Evolutionary conservation across 768 basidiomycete genomes (phyloP), one percentile per base, ranked within the genome.

Genomic region (Podaxis sp.): DNA sequence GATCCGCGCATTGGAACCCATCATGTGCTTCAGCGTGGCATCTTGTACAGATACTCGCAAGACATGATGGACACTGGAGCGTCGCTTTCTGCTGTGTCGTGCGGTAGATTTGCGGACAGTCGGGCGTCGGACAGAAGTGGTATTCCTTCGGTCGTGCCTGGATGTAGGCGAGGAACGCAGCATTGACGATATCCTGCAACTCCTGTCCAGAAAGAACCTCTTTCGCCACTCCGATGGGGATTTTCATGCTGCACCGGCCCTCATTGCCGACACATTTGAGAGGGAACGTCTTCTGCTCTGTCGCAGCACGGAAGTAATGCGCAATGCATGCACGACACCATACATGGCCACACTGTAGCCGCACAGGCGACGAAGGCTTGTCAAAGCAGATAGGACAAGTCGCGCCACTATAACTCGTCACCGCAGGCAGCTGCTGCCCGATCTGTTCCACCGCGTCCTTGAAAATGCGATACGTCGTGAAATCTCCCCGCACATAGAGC

Each of bases 71-170:
- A 55, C 90, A 92, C 57, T 86, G 86, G 37, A 91, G 69, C 7
- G 82, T 74, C 4, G 37, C 50, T 27, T 59, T 59, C 21, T 53
- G 38, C 27, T 7, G 73, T 0, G 79, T 81, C 1, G 78, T 67
- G 27, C 89, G 84, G 68, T 93, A 93, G 5, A 91, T 78, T 65
- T 91, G 87, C 0, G 76, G 75, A 65, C 91, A 93, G 68, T 93
- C 89, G 0, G 91, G 87, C 0, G 90, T 87, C 0, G 91, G 91
- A 71, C 91, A 93, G 65, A 84, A 87, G 61, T 83, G 79, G 65
- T 88, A 88, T 60, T 91, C 87, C 6, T 78, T 72, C 0, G 88
- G 77, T 38, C 80, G 81, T 1, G 80, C 72, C 61, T 86, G 82
- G 18, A 90, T 75, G 66, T 91, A 77, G 0, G 80, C 70, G n/a